Evolutionary conservation across 805 yeast genomes (phyloP).

Genomic region (Lachancea kluyveri): DNA sequence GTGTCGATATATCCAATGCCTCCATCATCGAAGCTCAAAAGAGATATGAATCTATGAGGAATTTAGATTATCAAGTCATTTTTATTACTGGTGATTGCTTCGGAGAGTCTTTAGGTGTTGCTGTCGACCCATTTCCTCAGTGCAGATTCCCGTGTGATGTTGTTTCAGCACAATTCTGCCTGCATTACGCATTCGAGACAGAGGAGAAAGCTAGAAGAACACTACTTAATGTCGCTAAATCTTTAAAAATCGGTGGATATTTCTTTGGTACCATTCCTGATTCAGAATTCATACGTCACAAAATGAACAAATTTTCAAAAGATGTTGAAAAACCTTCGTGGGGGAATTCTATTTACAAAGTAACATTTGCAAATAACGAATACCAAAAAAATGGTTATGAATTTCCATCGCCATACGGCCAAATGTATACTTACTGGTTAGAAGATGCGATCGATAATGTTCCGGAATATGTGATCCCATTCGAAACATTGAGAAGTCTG

Average conservation of each 20-base stretch:
- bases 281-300: conserved; percentile 71
- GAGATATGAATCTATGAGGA: conserved; percentile 54
- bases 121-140: conserved; percentile 62
- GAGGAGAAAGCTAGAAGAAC: conserved; percentile 73
- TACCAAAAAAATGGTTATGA: conserved; percentile 59
- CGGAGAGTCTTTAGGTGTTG: conserved; percentile 58
- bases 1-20: conserved; percentile 86
- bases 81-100: conserved; percentile 93
- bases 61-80: conserved; percentile 66
- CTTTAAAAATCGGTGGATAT: conserved; percentile 74
- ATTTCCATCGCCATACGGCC: conserved; percentile 74
- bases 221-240: conserved; percentile 66
- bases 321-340: conserved; percentile 53
- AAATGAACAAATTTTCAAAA: conserved; percentile 45
- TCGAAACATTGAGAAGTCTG: conserved; percentile 74
- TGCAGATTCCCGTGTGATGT: conserved; percentile 74
- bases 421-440: conserved; percentile 71
- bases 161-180: conserved; percentile 85
- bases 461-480: conserved; percentile 95
- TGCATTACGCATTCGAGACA: conserved; percentile 90
- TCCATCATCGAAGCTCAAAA: conserved; percentile 79
- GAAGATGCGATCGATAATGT: conserved; percentile 94
- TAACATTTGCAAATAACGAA: conserved; percentile 71
- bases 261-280: conserved; percentile 95
- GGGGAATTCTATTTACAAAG: conserved; percentile 82